phyloP scores from a whole-genome alignment of 768 basidiomycete species.

The Mycena maculata region DNA sequence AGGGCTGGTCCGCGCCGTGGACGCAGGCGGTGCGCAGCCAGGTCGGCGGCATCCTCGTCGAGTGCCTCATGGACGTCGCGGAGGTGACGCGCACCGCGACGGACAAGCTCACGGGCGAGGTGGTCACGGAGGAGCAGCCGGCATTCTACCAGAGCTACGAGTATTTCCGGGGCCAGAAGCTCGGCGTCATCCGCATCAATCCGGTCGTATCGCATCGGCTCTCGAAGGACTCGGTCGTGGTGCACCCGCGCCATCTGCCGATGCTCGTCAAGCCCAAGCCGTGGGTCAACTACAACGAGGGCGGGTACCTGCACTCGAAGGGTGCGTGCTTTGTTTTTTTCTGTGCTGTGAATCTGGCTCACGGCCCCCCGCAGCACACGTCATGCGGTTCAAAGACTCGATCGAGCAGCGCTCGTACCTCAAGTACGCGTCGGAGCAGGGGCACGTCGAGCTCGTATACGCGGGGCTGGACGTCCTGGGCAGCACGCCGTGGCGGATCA shows the following conservation, averaged over 20 bases:
- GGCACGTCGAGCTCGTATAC: constrained; percentile 86
- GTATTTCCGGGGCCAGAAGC: constrained; percentile 90
- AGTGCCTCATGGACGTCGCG: constrained; percentile 87
- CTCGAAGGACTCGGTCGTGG: constrained; percentile 76
- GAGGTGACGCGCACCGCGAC: constrained; percentile 71
- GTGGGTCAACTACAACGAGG: constrained; percentile 81
- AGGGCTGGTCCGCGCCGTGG: constrained; percentile 87
- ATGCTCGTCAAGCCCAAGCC: constrained; percentile 94
- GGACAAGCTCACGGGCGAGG: constrained; percentile 69
- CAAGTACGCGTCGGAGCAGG: constrained; percentile 73
- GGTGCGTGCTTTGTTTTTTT: constrained; percentile 56
- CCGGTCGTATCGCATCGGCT: constrained; percentile 81
- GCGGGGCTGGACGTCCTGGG: constrained; percentile 92
- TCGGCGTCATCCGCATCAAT: constrained; percentile 93
- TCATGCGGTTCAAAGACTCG: constrained; percentile 95
- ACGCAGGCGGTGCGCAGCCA: constrained; percentile 79
- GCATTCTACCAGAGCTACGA: constrained; percentile 95
- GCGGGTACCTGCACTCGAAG: constrained; percentile 85
- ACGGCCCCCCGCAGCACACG: constrained; percentile 55
- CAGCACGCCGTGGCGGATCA: constrained; percentile 91
- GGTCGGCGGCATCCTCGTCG: constrained; percentile 85
- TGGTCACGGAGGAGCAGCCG: constrained; percentile 79
- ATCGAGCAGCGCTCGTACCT: constrained; percentile 87
- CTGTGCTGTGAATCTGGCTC: constrained; percentile 8
- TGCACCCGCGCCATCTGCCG: constrained; percentile 94